These are phyloP conservation scores for Solanum sitiens DNA, from an alignment of 257 asterid species.

Conservation along the genomic window DNA sequence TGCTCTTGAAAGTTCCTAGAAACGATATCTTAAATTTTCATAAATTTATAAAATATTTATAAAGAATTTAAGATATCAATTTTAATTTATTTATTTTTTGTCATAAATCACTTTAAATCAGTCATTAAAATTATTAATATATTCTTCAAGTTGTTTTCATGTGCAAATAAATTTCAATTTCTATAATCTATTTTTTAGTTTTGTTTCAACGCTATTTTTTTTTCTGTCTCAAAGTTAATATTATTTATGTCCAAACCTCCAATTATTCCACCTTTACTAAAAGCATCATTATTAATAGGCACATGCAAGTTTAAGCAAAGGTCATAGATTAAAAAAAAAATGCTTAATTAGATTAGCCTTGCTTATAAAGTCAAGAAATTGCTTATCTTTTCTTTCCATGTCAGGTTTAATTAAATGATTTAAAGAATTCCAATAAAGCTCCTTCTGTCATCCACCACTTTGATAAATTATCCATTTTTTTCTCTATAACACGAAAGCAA, in stretches of 20 bases:
- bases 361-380: background rate
- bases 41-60: too few species aligned
- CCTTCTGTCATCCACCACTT: slow-evolving; percentile 3
- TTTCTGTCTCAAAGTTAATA: background rate
- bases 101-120: too few species aligned
- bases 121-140: too few species aligned
- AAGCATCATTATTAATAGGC: background rate
- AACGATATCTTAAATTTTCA: too few species aligned
- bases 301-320: background rate
- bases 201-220: too few species aligned
- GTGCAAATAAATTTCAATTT: background rate
- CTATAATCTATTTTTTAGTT: too few species aligned
- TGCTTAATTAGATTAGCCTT: background rate
- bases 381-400: background rate
- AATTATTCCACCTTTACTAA: background rate
- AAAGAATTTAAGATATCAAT: too few species aligned
- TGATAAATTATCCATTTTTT: background rate
- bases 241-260: background rate
- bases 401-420: background rate
- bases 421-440: background rate
- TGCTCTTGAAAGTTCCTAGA: too few species aligned
- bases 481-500: background rate
- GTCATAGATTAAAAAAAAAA: background rate
- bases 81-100: too few species aligned
- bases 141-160: background rate